A percentile compares a stretch with the other conserved stretches of the same genome.
Conservation (phyloP, 345 rosid species). For the Capsella bursapastoris region DNA sequence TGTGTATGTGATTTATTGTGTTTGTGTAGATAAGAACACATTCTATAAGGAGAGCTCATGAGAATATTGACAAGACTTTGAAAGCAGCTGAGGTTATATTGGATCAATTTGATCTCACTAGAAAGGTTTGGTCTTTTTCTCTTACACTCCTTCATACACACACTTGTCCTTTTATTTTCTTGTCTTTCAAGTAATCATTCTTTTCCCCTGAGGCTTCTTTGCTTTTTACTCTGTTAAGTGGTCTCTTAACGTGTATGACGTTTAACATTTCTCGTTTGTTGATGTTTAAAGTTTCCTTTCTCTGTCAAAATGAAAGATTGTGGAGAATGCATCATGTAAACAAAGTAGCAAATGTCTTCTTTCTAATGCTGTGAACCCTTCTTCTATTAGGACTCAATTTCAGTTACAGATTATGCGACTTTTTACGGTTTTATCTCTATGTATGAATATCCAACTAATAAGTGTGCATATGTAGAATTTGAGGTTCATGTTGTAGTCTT, state of each 20-base stretch:
- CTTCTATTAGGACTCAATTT: neutral
- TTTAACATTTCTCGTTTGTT: no score
- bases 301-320: neutral
- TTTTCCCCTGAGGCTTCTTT: neutral
- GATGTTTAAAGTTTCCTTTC: neutral
- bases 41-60: conserved; percentile 86
- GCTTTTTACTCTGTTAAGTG: neutral
- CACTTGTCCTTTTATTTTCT: conserved; percentile 13
- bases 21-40: conserved; percentile 79
- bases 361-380: neutral
- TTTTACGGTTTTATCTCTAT: neutral
- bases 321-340: neutral
- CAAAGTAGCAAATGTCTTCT: neutral
- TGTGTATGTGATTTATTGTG: neutral
- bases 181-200: conserved; percentile 35
- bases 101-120: conserved; percentile 73
- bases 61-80: conserved; percentile 83
- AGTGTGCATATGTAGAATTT: no score
- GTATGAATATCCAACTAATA: neutral
- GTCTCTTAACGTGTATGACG: neutral
- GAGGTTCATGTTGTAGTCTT: no score
- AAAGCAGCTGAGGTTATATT: conserved; percentile 80
- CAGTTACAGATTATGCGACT: no score
- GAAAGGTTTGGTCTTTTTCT: conserved; percentile 59
- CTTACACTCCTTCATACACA: neutral